Percentiles rank a stretch among this genome's conserved stretches.
Evolutionary conservation across 495 filamentous ascomycete species (phyloP).

Genomic region (Lepidopterella palustris): DNA sequence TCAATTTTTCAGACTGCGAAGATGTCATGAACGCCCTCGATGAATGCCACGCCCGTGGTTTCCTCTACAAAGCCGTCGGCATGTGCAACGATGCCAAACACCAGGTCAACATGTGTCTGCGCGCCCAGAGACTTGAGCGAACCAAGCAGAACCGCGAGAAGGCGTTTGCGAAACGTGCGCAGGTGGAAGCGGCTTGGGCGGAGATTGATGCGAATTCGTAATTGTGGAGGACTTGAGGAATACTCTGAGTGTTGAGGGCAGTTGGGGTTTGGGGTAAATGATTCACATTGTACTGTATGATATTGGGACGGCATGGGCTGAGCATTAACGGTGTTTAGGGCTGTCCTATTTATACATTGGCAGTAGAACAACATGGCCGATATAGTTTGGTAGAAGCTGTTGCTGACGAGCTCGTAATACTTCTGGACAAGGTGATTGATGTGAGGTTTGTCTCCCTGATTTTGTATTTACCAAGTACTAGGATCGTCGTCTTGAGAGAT

Average conservation of each 20-base stretch:
- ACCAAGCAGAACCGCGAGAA: slow-evolving; percentile 68
- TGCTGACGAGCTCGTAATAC: too few species aligned
- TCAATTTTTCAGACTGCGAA: slow-evolving; percentile 69
- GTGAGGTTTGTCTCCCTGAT: too few species aligned
- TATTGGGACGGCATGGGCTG: not conserved
- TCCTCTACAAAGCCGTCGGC: slow-evolving; percentile 79
- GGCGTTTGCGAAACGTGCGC: slow-evolving; percentile 60
- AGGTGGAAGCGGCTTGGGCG: slow-evolving; percentile 67
- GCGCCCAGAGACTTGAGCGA: slow-evolving; percentile 67
- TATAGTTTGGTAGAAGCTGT: too few species aligned
- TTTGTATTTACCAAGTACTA: too few species aligned
- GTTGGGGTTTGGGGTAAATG: not conserved
- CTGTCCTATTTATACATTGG: too few species aligned
- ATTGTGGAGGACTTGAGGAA: slow-evolving; percentile 9
- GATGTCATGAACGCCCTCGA: slow-evolving; percentile 89
- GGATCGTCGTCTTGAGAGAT: too few species aligned
- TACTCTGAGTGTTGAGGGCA: not conserved
- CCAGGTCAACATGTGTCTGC: slow-evolving; percentile 74
- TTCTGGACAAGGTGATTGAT: too few species aligned
- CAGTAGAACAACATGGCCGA: not conserved
- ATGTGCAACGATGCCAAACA: slow-evolving; percentile 84
- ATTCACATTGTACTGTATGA: too few species aligned
- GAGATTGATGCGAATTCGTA: slow-evolving; percentile 73
- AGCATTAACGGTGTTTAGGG: not conserved
- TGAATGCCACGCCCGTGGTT: slow-evolving; percentile 89